Base-by-base conservation (phyloP, 768 basidiomycete genomes). In the Auricularia sp. region DNA sequence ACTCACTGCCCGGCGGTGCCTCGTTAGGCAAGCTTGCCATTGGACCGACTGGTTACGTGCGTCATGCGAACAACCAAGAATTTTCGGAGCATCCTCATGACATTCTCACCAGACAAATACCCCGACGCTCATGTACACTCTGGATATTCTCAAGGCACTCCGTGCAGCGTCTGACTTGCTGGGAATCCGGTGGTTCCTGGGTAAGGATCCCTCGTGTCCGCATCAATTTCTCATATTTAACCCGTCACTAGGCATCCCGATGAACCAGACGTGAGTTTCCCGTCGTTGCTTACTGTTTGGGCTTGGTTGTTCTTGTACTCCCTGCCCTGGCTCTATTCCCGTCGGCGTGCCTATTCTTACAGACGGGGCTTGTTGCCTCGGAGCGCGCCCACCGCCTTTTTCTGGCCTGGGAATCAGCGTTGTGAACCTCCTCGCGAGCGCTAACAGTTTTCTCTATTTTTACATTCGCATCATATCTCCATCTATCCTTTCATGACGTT, bases 21-120 rank as follows among this genome's bases (percentile, higher is more conserved):
- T 80, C 80, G 33, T 74, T 89, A 34, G 76, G 81, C 62, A 91
- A 90, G 72, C 71, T 73, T 65, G 69, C 70, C 35, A 63, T 61
- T 24, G 35, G 33, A 3, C 33, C 62, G 35, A 69, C 79, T 62
- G 79, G 79, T 67, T 72, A 79, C 62, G 47, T 51, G 47, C 14
- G 47, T 18, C 47, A 18, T 21, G 47, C 18, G 14, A 18, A 10
- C 7, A 16, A 16, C 6, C 47, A 6, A 10, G 6, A 18, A 0
- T 0, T 51, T 21, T 8, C 10, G 6, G 5, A 18, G 1, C 47
- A 18, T 29, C 29, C 29, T 29, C 2, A 29, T 29, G 29, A 29
- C 44, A 45, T 18, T 1, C 44, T 11, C 44, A 10, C 11, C 44
- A 51, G 47, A 78, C 78, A 62, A 78, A 77, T 13, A 78, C 79